Evolutionary conservation across 1,139 yeast genomes (phyloP), one percentile per base, ranked within the genome.

Genomic region (Spencermartinsiella ligniputridi): DNA sequence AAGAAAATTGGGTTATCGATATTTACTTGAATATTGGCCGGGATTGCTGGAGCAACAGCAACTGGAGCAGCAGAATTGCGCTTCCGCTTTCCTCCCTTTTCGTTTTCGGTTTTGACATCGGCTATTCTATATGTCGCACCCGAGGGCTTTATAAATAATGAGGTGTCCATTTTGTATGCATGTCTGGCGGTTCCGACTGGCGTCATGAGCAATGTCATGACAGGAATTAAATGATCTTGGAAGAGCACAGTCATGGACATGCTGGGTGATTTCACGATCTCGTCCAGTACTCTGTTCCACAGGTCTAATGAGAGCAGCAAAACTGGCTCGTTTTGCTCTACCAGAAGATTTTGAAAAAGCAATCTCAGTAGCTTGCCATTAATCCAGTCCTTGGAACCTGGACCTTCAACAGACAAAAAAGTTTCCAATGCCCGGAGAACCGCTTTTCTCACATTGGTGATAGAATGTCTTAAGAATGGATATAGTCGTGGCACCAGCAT

Each of bases 181-280:
- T 84, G 87, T 52, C 98, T 80, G 2, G 96, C 86, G 45, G 89
- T 80, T 50, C 99, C 98, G 51, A 94, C 84, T 3, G 98, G 98
- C 0, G 97, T 92, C 83, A 87, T 83, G 39, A 89, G 63, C 39
- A 94, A 71, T 11, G 81, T 76, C 41, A 88, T 66, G 42, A 88
- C 70, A 1, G 95, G 81, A 34, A 71, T 71, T 51, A 79, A 67
- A 55, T 83, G 89, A 3, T 69, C 67, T 3, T 42, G 39, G 41
- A 58, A 64, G 20, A 62, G 47, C 17, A 42, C 46, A 5, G 52
- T 40, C 43, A 59, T n/a, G 52, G 20, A 40, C 29, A 27, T 39
- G 33, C 3, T 69, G 53, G 29, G 68, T 61, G 29, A 63, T 67
- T 2, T 68, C 62, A 41, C 65, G 32, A 77, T 69, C 54, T 82